Conservation (phyloP, 1,139 yeast species). For the Nakaseomyces glabratus region DNA sequence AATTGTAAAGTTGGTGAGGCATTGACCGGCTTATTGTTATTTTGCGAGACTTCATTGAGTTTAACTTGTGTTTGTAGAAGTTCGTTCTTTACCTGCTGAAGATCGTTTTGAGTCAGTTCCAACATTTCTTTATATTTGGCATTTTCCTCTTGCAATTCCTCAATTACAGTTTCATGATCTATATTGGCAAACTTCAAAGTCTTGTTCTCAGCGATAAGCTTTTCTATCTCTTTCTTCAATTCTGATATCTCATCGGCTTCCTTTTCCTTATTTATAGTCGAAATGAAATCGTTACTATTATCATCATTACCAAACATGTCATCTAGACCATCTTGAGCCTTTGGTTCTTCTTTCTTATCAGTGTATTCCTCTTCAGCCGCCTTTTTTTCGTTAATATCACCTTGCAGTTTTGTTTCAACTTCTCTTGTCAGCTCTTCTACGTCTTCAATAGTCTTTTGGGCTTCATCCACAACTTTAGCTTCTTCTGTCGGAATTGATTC, state of each 20-base stretch:
- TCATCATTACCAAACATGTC: conserved; percentile 11
- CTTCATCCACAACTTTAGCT: conserved; percentile 5
- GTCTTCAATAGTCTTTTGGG: background rate
- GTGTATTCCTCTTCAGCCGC: conserved; percentile 1
- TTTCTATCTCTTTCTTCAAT: conserved; percentile 25
- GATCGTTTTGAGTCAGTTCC: conserved; percentile 25
- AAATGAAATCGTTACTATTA: conserved; percentile 25
- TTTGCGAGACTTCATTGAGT: conserved; percentile 13
- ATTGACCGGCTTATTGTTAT: conserved; percentile 17
- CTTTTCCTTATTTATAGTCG: conserved; percentile 27
- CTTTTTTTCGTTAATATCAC: background rate
- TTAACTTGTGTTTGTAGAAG: conserved; percentile 20
- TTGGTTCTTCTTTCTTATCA: conserved; percentile 1
- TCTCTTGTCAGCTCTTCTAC: background rate
- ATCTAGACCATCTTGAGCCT: conserved; percentile 7
- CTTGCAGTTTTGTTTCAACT: conserved; percentile 1
- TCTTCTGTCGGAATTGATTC: conserved; percentile 1
- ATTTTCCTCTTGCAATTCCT: conserved; percentile 30
- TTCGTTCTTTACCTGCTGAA: conserved; percentile 11
- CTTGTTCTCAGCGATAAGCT: conserved; percentile 30
- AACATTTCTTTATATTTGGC: conserved; percentile 31
- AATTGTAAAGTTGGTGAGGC: conserved; percentile 19
- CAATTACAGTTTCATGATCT: conserved; percentile 41
- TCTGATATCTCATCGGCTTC: conserved; percentile 25
- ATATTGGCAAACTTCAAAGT: conserved; percentile 36